phyloP scores from a whole-genome alignment of 1,139 yeast species.

The Yamadazyma blattariae region DNA sequence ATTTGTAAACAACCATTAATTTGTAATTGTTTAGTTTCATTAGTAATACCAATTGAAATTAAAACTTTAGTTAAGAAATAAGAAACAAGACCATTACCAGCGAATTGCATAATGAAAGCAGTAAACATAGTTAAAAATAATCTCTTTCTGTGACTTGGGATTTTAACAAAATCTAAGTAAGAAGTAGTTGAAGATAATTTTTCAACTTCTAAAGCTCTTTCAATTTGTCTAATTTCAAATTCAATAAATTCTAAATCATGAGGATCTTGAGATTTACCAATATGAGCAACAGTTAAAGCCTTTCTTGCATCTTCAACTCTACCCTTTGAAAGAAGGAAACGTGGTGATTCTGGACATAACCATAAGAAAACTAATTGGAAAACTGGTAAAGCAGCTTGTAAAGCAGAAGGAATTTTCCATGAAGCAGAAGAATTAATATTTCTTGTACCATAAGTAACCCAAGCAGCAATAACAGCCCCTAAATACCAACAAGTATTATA shows the following conservation, averaged over 20 bases:
- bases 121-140: slow-evolving; percentile 9
- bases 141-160: slow-evolving; percentile 4
- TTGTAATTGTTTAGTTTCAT: slow-evolving; percentile 35
- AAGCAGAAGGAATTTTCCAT: slow-evolving; percentile 46
- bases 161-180: slow-evolving; percentile 8
- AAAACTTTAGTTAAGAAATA: slow-evolving; percentile 21
- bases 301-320: slow-evolving; percentile 33
- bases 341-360: slow-evolving; percentile 58
- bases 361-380: slow-evolving; percentile 14
- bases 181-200: slow-evolving; percentile 3
- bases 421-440: slow-evolving; percentile 8
- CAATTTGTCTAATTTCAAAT: slow-evolving; percentile 43
- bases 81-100: slow-evolving; percentile 19
- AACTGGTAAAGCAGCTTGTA: slow-evolving; percentile 29
- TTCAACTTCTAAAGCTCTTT: slow-evolving; percentile 23
- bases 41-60: slow-evolving; percentile 16
- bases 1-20: slow-evolving; percentile 45
- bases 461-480: slow-evolving; percentile 54
- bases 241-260: slow-evolving; percentile 27
- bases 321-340: slow-evolving; percentile 44
- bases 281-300: slow-evolving; percentile 18
- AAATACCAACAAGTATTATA: slow-evolving; percentile 49
- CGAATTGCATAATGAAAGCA: slow-evolving; percentile 16
- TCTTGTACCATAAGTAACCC: slow-evolving; percentile 49
- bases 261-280: slow-evolving; percentile 17